These are phyloP conservation scores for Mucor circinelloides DNA, from an alignment of 371 early-diverging fungal species.

Conservation along the genomic window DNA sequence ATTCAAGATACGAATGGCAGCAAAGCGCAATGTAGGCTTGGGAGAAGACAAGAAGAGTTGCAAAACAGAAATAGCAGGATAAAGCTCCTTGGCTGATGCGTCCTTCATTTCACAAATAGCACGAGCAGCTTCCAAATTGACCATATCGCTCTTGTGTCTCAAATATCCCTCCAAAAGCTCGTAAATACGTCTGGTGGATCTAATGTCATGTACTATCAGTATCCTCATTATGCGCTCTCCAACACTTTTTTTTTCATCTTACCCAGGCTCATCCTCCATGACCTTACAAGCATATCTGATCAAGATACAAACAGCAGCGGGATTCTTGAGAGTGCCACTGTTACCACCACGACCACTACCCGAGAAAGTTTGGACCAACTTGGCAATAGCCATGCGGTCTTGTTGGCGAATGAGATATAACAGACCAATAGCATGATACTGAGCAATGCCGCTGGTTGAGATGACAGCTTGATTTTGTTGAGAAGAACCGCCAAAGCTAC, in stretches of 20 bases:
- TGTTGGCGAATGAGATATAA: conserved; percentile 93
- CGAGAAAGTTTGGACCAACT: conserved; percentile 89
- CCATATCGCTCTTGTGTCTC: conserved; percentile 95
- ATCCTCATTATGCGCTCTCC: too few relatives aligned
- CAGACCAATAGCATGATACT: conserved; percentile 97
- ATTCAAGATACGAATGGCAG: conserved; percentile 95
- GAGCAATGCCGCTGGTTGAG: conserved; percentile 77
- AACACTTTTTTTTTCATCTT: conserved; percentile 17
- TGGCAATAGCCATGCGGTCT: conserved; percentile 97
- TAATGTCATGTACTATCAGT: conserved; percentile 25
- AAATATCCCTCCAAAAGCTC: conserved; percentile 89
- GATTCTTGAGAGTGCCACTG: conserved; percentile 70
- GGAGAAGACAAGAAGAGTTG: conserved; percentile 93
- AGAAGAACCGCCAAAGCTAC: conserved; percentile 51
- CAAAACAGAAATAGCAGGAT: conserved; percentile 90
- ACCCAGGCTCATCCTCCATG: conserved; percentile 88
- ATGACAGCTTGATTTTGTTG: conserved; percentile 51
- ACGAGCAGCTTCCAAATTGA: conserved; percentile 96
- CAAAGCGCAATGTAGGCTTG: conserved; percentile 93
- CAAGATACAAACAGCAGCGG: conserved; percentile 90
- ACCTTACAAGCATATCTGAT: conserved; percentile 93
- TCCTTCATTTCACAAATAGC: conserved; percentile 91
- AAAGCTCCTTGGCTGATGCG: conserved; percentile 82
- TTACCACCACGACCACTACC: conserved; percentile 54
- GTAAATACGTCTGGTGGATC: conserved; percentile 74